Base-by-base conservation (phyloP, 805 yeast species). In the Tetrapisispora nanseiensis region DNA sequence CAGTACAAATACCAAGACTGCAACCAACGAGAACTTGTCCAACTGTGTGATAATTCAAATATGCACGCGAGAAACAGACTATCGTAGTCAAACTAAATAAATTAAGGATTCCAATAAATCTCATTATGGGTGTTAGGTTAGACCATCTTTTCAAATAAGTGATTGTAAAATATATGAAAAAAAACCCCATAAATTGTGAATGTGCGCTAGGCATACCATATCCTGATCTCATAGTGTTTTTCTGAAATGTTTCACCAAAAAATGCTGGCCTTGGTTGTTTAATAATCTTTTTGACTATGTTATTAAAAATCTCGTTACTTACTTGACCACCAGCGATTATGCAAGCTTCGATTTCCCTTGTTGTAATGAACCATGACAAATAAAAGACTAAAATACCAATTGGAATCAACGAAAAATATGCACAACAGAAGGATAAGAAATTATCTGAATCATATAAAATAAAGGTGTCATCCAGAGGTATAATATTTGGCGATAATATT, bases 141-240 rank as follows among this genome's bases (percentile, higher is more conserved):
- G 65, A 60, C 76, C 76, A 65, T 55, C 71, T 64, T 48, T 59
- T 50, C 60, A 62, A 42, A 44, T 72, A 30, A 40, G 68, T 65
- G 44, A 82, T 68, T 2, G 69, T 51, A 46, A 71, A 65, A 56
- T 79, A 83, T 7, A 72, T 66, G n/a, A 76, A 72, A 48, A 82
- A 78, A 57, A 78, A 92, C 2, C 95, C 94, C 87, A 90, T 83
- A 61, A 89, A 92, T 64, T 90, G 98, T 0, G 95, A 78, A 62
- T 90, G 98, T 1, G 98, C 96, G 41, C 89, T 79, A 0, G 98
- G 98, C 97, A 90, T 90, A 0, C 98, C 98, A 59, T 81, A 87
- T 1, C 82, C 79, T 48, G 82, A 70, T 44, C 76, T 61, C 34
- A 70, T 21, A 51, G 76, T 60, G 32, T 57, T 59, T 34, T 57